Evolutionary conservation across 192 early-diverging fungal species (phyloP), one percentile per base, ranked within the genome.

Genomic region (Entomortierella lignicola): DNA sequence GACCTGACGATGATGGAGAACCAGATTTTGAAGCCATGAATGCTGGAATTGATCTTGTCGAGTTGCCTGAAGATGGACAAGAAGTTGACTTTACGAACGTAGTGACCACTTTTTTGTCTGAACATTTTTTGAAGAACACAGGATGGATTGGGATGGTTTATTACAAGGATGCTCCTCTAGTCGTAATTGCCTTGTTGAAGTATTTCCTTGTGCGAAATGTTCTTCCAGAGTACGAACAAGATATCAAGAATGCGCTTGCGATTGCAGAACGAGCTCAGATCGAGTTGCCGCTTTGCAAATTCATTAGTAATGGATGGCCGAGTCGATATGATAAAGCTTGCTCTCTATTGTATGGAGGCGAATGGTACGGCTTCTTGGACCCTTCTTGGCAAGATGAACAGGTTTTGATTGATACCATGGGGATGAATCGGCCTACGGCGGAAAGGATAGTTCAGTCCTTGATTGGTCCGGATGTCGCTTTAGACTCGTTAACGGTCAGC

Each of bases 251-350:
- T 4, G 89, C 89, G 2, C 30, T 88, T 18, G 77, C 68, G 1
- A 66, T 85, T 10, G 63, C 83, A 2, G 69, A 81, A 4, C 27
- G 55, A 30, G 89, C 88, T 41, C 75, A 83, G 26, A 41, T 62
- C 15, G 81, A 90, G 39, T 55, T 90, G 21, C 87, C 88, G 2
- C 60, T 68, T 12, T 84, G 82, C 57, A 89, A 89, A 53, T 27
- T 44, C 5, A 61, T 85, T 41, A 80, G 69, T 26, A 69, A 57
- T 39, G 37, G 43, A 39, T 43, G 81, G 11, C 86, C 86, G 11
- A 81, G 86, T 42, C 80, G 69, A 8, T 86, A 84, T 26, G 88
- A 90, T 47, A 85, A 84, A 42, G 85, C 89, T 1, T 89, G 89
- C 55, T 72, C 69, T 13, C n/a, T 84, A 0, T 11, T 87, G 8